Evolutionary conservation across 768 basidiomycete species (phyloP).

Genomic region (Boletus pseudo-olivaceus): DNA sequence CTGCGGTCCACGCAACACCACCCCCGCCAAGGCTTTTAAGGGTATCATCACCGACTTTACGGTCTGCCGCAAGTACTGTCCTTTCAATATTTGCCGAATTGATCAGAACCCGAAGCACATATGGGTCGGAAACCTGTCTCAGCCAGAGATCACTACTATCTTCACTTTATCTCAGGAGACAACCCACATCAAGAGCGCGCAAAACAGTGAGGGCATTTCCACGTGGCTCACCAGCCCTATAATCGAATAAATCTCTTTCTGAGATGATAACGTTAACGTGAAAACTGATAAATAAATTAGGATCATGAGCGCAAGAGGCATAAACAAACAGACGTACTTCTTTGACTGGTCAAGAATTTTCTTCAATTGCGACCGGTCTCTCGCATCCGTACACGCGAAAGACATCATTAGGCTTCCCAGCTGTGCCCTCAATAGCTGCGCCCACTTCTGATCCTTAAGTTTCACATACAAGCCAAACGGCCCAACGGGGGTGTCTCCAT

Average conservation of each 20-base stretch:
- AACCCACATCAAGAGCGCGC: constrained; percentile 71
- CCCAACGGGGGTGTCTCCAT: constrained; percentile 64
- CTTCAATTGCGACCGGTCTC: constrained; percentile 59
- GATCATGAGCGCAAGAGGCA: neutral
- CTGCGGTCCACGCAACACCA: constrained; percentile 62
- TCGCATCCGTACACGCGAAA: constrained; percentile 70
- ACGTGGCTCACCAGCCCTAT: constrained; percentile 66
- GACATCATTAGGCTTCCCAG: constrained; percentile 57
- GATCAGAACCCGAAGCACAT: constrained; percentile 78
- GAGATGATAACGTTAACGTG: constrained; percentile 57
- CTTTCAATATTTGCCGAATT: constrained; percentile 72
- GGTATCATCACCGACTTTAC: constrained; percentile 58
- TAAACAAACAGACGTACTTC: constrained; percentile 51
- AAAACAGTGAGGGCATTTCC: constrained; percentile 65
- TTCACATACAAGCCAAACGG: constrained; percentile 81
- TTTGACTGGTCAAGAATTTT: constrained; percentile 51
- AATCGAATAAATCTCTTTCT: constrained; percentile 80
- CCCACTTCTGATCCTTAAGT: constrained; percentile 67
- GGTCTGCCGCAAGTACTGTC: constrained; percentile 59
- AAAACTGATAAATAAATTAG: constrained; percentile 35
- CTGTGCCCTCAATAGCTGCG: constrained; percentile 57
- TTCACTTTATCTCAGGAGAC: neutral
- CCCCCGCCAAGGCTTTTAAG: constrained; percentile 42
- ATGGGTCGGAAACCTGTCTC: constrained; percentile 66
- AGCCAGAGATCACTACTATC: neutral